These are phyloP conservation scores for Saccharomyces kudriavzevii DNA, from an alignment of 805 yeast genomes.

Conservation along the genomic window DNA sequence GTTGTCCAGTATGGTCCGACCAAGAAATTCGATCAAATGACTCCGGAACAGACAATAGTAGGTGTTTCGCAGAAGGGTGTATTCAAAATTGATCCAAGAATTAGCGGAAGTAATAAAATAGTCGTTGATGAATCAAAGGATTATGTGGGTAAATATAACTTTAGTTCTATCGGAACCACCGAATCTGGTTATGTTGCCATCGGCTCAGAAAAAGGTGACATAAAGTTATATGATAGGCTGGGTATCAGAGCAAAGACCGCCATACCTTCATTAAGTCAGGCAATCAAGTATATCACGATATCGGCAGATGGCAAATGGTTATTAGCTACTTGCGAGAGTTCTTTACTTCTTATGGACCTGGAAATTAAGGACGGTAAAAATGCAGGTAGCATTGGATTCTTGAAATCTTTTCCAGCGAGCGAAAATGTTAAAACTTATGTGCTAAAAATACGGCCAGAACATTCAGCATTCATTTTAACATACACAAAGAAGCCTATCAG, in stretches of 20 bases:
- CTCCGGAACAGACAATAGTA: slow-evolving; percentile 63
- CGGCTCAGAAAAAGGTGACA: slow-evolving; percentile 67
- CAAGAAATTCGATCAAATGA: slow-evolving; percentile 64
- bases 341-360: slow-evolving; percentile 62
- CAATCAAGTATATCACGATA: slow-evolving; percentile 56
- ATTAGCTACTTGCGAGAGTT: slow-evolving; percentile 69
- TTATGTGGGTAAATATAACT: slow-evolving; percentile 48
- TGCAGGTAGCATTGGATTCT: slow-evolving; percentile 55
- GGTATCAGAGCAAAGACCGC: slow-evolving; percentile 73
- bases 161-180: slow-evolving; percentile 61
- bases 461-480: slow-evolving; percentile 51
- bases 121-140: slow-evolving; percentile 48
- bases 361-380: slow-evolving; percentile 54
- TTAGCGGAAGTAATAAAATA: slow-evolving; percentile 44
- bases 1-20: slow-evolving; percentile 59
- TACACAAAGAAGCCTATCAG: slow-evolving; percentile 41
- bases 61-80: slow-evolving; percentile 61
- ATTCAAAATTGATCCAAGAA: slow-evolving; percentile 76
- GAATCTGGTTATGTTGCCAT: slow-evolving; percentile 68
- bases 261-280: slow-evolving; percentile 77
- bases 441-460: slow-evolving; percentile 62
- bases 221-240: slow-evolving; percentile 61
- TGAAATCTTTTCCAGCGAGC: slow-evolving; percentile 53
- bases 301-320: slow-evolving; percentile 78
- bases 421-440: slow-evolving; percentile 63